phyloP scores from a whole-genome alignment of 176 grass and related monocot species.

The Aegilops bicornis region DNA sequence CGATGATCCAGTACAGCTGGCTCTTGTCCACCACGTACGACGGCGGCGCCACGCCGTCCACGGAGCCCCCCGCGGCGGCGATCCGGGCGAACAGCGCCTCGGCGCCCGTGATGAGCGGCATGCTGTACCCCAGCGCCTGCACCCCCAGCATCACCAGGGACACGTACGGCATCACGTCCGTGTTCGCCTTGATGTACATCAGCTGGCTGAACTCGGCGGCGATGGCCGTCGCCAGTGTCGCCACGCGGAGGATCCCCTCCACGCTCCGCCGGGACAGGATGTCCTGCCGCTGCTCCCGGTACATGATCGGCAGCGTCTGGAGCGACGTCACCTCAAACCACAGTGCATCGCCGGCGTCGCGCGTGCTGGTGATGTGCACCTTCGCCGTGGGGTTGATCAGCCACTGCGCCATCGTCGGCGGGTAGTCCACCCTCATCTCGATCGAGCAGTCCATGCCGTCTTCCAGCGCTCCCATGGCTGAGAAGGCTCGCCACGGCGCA shows the following conservation, averaged over 20 bases:
- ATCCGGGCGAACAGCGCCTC: constrained; percentile 83
- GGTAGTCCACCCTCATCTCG: constrained; percentile 79
- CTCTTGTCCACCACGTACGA: constrained; percentile 68
- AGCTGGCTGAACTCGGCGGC: constrained; percentile 58
- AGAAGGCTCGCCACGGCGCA: constrained; percentile 36
- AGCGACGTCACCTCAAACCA: constrained; percentile 50
- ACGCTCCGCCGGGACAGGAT: constrained; percentile 75
- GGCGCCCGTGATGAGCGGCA: constrained; percentile 76
- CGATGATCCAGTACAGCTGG: constrained; percentile 62
- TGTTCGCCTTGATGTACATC: constrained; percentile 66
- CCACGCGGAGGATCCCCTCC: constrained; percentile 73
- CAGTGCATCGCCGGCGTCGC: constrained; percentile 47
- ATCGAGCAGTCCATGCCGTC: constrained; percentile 79
- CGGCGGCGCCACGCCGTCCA: constrained; percentile 7
- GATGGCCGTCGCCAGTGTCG: constrained; percentile 65
- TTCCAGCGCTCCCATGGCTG: constrained; percentile 31
- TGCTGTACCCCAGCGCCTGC: constrained; percentile 78
- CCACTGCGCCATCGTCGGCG: constrained; percentile 83
- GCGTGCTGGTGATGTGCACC: constrained; percentile 55
- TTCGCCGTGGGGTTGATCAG: constrained; percentile 70
- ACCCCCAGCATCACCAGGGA: constrained; percentile 83
- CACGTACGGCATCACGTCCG: constrained; percentile 58
- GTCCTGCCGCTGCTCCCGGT: constrained; percentile 61
- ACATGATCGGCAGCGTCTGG: constrained; percentile 81
- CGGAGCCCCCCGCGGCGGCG: constrained; percentile 20